A percentile compares a stretch with the other conserved stretches of the same genome.
These are phyloP conservation scores for Eimeria sp. DNA, from an alignment of 169 alveolate genomes.

Conservation along the genomic window DNA sequence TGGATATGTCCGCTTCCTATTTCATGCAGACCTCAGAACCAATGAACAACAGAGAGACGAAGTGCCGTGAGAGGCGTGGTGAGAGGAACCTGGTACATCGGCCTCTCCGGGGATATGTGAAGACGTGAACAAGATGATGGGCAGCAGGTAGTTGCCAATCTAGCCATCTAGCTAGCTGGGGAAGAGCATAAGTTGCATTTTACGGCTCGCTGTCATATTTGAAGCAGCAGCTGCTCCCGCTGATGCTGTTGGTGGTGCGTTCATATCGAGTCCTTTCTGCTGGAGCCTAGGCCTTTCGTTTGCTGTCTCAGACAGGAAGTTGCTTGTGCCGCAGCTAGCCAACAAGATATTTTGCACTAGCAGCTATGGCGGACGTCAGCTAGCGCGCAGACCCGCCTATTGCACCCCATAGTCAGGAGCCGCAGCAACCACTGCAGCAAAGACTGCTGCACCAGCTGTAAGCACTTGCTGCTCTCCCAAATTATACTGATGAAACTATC, in stretches of 20 bases:
- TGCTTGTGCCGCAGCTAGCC: slow-evolving; percentile 1
- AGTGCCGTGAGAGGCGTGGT: background rate
- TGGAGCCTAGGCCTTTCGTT: background rate
- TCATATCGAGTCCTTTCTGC: background rate
- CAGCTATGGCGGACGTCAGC: background rate
- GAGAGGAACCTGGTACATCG: background rate
- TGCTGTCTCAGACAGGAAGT: background rate
- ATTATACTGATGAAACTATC: background rate
- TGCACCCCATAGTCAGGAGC: background rate
- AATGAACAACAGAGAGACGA: background rate
- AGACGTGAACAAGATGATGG: background rate
- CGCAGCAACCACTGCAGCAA: background rate
- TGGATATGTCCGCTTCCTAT: slow-evolving; percentile 20
- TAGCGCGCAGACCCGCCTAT: background rate
- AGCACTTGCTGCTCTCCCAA: background rate
- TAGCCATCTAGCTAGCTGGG: background rate
- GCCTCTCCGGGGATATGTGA: background rate
- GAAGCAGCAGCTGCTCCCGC: background rate
- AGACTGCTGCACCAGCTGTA: slow-evolving; percentile 5
- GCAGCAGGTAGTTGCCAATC: background rate
- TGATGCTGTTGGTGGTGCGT: background rate
- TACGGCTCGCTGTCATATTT: background rate
- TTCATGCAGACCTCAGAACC: background rate
- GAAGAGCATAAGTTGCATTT: background rate
- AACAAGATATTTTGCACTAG: background rate